Conservation (phyloP, 805 yeast genomes). For the Metschnikowia matae region DNA sequence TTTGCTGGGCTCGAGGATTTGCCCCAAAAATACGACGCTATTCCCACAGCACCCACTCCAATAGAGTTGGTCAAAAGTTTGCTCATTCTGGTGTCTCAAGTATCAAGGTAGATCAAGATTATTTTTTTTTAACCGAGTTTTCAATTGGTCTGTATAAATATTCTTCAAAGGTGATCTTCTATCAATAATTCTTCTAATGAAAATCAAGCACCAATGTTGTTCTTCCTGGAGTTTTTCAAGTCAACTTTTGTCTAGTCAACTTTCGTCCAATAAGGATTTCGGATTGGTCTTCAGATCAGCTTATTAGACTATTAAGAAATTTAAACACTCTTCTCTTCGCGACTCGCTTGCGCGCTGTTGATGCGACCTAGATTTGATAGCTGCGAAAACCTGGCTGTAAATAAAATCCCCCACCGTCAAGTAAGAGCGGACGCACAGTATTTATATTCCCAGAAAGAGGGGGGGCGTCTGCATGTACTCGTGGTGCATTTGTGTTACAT, state of each 20-base stretch:
- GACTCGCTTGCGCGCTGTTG: background rate
- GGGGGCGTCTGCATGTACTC: background rate
- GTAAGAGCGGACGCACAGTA: background rate
- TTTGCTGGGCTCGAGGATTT: conserved; percentile 21
- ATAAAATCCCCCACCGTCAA: background rate
- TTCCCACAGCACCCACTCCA: conserved; percentile 38
- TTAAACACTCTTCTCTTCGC: background rate
- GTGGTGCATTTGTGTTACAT: background rate
- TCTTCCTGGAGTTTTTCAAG: too few species aligned
- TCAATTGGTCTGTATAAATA: too few species aligned
- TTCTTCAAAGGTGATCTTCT: background rate
- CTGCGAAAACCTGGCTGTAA: background rate
- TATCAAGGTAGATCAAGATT: too few species aligned
- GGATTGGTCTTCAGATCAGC: too few species aligned
- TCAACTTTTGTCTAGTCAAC: too few species aligned
- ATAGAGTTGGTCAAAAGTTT: conserved; percentile 26
- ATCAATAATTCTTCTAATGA: too few species aligned
- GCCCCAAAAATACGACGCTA: conserved; percentile 42
- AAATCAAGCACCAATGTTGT: too few species aligned
- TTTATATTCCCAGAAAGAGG: background rate
- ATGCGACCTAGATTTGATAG: background rate
- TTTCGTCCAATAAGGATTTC: too few species aligned
- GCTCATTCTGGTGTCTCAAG: conserved; percentile 15
- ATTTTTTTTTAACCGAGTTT: too few species aligned
- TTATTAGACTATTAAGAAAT: too few species aligned